Percentiles rank a stretch among this genome's conserved stretches.
Conservation (phyloP, 768 basidiomycete species). For the Podaxis pistillaris region DNA sequence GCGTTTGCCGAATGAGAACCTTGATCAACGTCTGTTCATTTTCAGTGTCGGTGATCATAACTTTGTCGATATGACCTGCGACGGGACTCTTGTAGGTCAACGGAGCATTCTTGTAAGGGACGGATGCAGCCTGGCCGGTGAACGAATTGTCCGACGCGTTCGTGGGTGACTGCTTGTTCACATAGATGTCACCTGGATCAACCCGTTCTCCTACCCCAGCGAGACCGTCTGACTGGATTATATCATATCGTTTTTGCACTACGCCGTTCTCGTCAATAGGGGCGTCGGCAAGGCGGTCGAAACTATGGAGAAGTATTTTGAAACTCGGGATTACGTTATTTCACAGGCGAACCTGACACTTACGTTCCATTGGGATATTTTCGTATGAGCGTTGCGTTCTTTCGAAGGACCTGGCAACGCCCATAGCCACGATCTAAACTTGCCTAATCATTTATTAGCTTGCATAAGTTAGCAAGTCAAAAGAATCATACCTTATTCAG, state of each 20-base stretch:
- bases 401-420: conserved; percentile 94
- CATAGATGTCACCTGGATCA: conserved; percentile 89
- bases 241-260: conserved; percentile 81
- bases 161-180: conserved; percentile 95
- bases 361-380: conserved; percentile 98
- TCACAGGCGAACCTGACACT: conserved; percentile 33
- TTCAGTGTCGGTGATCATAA: conserved; percentile 95
- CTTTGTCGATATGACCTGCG: conserved; percentile 94
- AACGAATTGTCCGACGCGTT: conserved; percentile 93
- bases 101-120: conserved; percentile 89
- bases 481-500: conserved; percentile 71
- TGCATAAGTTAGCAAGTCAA: neutral
- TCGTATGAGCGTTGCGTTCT: conserved; percentile 90
- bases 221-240: conserved; percentile 89
- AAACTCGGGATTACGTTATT: conserved; percentile 9
- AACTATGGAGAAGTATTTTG: conserved; percentile 42
- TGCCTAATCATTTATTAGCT: conserved; percentile 47
- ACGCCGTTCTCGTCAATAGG: conserved; percentile 82
- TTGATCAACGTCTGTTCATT: conserved; percentile 97
- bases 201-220: conserved; percentile 94
- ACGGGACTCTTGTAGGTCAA: conserved; percentile 94
- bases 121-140: conserved; percentile 77
- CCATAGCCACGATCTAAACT: conserved; percentile 97
- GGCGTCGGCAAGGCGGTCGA: conserved; percentile 92
- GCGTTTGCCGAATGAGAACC: conserved; percentile 94